Percentiles rank a stretch among this genome's conserved stretches.
Evolutionary conservation across 2,329 filamentous ascomycete genomes (phyloP).

Genomic region (Fusarium decemcellulare): DNA sequence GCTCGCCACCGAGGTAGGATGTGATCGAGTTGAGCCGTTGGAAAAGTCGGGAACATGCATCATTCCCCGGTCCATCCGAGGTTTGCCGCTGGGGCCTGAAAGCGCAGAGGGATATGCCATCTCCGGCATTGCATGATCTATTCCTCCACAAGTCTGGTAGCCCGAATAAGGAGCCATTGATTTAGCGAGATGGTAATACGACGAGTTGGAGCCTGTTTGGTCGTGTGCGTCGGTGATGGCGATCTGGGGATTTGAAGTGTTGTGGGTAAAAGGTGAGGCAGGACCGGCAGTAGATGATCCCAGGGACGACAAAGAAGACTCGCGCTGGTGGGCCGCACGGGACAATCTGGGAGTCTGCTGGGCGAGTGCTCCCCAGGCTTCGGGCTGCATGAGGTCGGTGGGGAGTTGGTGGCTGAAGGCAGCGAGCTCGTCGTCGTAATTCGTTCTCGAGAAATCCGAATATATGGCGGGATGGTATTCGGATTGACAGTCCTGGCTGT

Average conservation of each 20-base stretch:
- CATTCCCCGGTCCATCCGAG: slow-evolving; percentile 58
- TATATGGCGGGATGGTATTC: slow-evolving; percentile 37
- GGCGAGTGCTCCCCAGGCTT: slow-evolving; percentile 56
- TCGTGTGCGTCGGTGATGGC: slow-evolving; percentile 67
- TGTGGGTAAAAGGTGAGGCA: slow-evolving; percentile 70
- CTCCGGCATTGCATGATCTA: slow-evolving; percentile 55
- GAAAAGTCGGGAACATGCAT: slow-evolving; percentile 63
- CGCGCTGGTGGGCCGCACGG: slow-evolving; percentile 67
- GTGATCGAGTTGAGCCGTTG: slow-evolving; percentile 59
- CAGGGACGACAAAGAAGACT: slow-evolving; percentile 73
- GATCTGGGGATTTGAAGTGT: slow-evolving; percentile 71
- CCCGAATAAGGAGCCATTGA: slow-evolving; percentile 59
- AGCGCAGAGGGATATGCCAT: slow-evolving; percentile 59
- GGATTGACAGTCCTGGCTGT: slow-evolving; percentile 34
- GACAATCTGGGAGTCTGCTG: slow-evolving; percentile 57
- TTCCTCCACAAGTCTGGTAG: slow-evolving; percentile 53
- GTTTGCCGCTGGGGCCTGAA: slow-evolving; percentile 53
- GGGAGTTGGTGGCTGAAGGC: slow-evolving; percentile 43
- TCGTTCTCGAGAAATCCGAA: slow-evolving; percentile 36
- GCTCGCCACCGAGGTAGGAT: slow-evolving; percentile 70
- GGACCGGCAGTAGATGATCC: slow-evolving; percentile 72
- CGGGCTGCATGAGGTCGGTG: slow-evolving; percentile 57
- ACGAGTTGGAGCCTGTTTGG: slow-evolving; percentile 49
- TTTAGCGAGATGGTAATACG: slow-evolving; percentile 65
- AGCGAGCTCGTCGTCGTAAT: slow-evolving; percentile 45